Conservation (phyloP, 805 yeast genomes). For the Kazachstania kunashirensis region DNA sequence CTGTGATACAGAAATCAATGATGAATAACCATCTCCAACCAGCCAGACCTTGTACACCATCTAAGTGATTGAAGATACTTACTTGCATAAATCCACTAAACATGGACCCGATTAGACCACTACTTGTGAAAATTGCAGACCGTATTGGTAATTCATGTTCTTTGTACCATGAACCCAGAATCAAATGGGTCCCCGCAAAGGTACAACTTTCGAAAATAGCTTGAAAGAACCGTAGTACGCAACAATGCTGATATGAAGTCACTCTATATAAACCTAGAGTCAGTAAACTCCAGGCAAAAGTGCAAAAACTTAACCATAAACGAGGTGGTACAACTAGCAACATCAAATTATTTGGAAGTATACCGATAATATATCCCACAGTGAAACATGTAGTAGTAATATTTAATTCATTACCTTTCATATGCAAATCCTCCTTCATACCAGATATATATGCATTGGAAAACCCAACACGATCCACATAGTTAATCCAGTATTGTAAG, state of each 20-base stretch:
- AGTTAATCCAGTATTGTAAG: constrained; percentile 36
- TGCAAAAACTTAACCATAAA: constrained; percentile 46
- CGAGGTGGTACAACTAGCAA: constrained; percentile 45
- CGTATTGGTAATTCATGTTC: constrained; percentile 40
- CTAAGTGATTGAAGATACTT: constrained; percentile 39
- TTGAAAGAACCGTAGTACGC: constrained; percentile 50
- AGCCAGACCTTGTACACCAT: constrained; percentile 39
- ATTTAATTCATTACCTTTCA: constrained; percentile 42
- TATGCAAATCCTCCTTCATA: constrained; percentile 46
- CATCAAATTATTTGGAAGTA: constrained; percentile 52
- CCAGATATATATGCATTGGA: constrained; percentile 59
- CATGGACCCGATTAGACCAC: constrained; percentile 46
- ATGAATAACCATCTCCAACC: constrained; percentile 68
- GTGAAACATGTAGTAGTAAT: constrained; percentile 46
- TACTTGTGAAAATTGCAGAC: constrained; percentile 44
- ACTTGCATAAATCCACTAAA: constrained; percentile 50
- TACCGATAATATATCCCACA: constrained; percentile 51
- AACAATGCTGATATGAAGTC: constrained; percentile 38
- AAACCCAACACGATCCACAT: constrained; percentile 48
- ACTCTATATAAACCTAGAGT: constrained; percentile 45
- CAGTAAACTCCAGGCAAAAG: constrained; percentile 47
- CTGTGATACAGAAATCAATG: constrained; percentile 48
- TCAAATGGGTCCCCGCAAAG: constrained; percentile 44
- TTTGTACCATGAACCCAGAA: constrained; percentile 47
- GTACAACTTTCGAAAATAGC: constrained; percentile 54